Evolutionary conservation across 441 rosid species (phyloP).

Genomic region (Theobroma grandiflorum): DNA sequence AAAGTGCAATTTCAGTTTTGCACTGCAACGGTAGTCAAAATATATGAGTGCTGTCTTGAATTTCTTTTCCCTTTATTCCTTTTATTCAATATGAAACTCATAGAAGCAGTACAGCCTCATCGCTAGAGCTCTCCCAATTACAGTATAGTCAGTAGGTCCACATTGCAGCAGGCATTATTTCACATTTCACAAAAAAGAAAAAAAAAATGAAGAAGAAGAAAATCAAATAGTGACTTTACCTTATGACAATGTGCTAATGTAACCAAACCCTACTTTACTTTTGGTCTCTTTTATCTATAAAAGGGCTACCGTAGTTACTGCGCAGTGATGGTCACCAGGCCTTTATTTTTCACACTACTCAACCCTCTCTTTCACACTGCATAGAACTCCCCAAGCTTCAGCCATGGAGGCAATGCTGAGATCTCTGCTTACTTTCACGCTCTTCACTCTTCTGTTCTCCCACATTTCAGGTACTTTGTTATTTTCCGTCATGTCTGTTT

Average conservation of each 20-base stretch:
- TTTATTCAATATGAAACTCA: not conserved
- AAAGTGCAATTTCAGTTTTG: not conserved
- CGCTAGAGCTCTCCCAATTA: not conserved
- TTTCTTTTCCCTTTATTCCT: not conserved
- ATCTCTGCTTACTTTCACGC: slow-evolving; percentile 39
- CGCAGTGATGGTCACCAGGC: not conserved
- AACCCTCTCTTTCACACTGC: not conserved
- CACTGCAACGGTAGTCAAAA: not conserved
- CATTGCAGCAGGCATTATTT: not conserved
- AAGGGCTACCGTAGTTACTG: not conserved
- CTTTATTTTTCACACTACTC: not conserved
- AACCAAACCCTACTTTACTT: slow-evolving; percentile 11
- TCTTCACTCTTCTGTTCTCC: slow-evolving; percentile 45
- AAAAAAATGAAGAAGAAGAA: not conserved
- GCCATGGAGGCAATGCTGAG: slow-evolving; percentile 40
- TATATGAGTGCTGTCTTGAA: not conserved
- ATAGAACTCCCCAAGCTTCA: not conserved
- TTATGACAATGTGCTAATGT: not conserved
- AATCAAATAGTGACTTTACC: no score
- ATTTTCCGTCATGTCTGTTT: not conserved
- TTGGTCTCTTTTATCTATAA: slow-evolving; percentile 32
- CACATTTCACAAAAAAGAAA: not conserved
- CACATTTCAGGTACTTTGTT: slow-evolving; percentile 52
- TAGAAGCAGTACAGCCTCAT: not conserved
- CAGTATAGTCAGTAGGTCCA: not conserved